phyloP scores from a whole-genome alignment of 257 asterid genomes.

The Lycium ferocissimum region DNA sequence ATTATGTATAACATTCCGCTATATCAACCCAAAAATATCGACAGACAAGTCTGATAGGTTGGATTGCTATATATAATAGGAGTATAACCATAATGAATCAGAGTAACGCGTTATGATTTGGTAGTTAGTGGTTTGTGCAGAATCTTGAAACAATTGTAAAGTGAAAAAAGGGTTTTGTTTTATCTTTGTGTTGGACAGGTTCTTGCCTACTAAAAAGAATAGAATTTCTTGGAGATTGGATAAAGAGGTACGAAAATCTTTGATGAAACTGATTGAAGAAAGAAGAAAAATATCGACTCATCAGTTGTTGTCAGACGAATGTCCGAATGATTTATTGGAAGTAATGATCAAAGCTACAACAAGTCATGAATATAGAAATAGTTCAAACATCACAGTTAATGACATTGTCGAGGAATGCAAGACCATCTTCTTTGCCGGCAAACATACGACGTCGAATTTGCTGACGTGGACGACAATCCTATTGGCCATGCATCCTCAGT shows the following conservation, averaged over 20 bases:
- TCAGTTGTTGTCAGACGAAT: constrained; percentile 67
- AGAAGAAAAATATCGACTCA: constrained; percentile 61
- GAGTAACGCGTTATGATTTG: constrained; percentile 25
- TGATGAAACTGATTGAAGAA: constrained; percentile 75
- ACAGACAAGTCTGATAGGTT: too few species aligned
- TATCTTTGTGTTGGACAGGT: constrained; percentile 43
- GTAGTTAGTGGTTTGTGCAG: constrained; percentile 26
- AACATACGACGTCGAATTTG: constrained; percentile 75
- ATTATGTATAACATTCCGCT: too few species aligned
- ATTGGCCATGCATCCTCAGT: constrained; percentile 63
- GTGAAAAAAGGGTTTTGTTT: not conserved
- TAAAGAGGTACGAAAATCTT: constrained; percentile 59
- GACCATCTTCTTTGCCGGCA: constrained; percentile 86
- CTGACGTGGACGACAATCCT: constrained; percentile 86
- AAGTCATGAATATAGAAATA: constrained; percentile 55
- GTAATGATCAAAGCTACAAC: constrained; percentile 79
- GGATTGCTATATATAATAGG: not conserved
- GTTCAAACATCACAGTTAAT: constrained; percentile 57
- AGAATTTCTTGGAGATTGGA: constrained; percentile 68
- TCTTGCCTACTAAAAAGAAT: constrained; percentile 77
- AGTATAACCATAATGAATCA: not conserved
- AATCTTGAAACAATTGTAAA: constrained; percentile 4
- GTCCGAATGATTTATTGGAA: constrained; percentile 85
- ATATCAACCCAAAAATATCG: too few species aligned
- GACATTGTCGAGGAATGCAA: constrained; percentile 77